Evolutionary conservation across 768 basidiomycete species (phyloP).

Genomic region (Trichaptum fuscoviolaceum): DNA sequence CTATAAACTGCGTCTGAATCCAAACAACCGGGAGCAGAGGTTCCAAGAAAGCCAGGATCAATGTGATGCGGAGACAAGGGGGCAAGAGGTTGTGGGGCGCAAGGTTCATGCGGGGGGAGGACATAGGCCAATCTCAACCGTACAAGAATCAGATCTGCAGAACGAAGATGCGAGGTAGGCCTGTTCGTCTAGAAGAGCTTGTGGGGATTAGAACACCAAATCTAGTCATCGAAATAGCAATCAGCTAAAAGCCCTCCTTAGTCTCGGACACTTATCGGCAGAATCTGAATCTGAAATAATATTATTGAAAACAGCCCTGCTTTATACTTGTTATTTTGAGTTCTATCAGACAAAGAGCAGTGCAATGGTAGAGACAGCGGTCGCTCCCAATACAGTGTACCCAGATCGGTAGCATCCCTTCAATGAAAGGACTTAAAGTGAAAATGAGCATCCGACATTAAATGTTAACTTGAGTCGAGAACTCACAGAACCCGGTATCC

Average conservation of each 20-base stretch:
- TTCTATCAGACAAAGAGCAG: constrained; percentile 46
- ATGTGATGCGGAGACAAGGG: neutral
- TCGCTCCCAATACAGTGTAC: constrained; percentile 79
- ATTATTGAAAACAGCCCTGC: neutral
- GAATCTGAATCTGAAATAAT: neutral
- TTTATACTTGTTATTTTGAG: neutral
- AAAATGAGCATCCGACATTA: constrained; percentile 8
- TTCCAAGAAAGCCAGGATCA: neutral
- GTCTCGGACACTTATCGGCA: neutral
- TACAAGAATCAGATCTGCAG: neutral
- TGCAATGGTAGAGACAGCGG: constrained; percentile 67
- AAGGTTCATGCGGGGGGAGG: neutral
- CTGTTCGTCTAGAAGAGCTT: neutral
- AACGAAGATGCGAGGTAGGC: neutral
- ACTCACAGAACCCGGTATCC: constrained; percentile 87
- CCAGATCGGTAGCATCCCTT: constrained; percentile 78
- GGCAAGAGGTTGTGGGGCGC: neutral
- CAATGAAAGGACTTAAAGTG: constrained; percentile 61
- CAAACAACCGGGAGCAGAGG: neutral
- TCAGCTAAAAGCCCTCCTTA: neutral
- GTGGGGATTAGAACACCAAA: neutral
- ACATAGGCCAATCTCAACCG: neutral
- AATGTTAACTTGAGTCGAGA: constrained; percentile 1
- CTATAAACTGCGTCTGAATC: neutral
- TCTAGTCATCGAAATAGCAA: neutral